Percentiles rank a stretch among this genome's conserved stretches.
Evolutionary conservation across 2,329 filamentous ascomycete species (phyloP).

Genomic region (Aspergillus arachidicola): DNA sequence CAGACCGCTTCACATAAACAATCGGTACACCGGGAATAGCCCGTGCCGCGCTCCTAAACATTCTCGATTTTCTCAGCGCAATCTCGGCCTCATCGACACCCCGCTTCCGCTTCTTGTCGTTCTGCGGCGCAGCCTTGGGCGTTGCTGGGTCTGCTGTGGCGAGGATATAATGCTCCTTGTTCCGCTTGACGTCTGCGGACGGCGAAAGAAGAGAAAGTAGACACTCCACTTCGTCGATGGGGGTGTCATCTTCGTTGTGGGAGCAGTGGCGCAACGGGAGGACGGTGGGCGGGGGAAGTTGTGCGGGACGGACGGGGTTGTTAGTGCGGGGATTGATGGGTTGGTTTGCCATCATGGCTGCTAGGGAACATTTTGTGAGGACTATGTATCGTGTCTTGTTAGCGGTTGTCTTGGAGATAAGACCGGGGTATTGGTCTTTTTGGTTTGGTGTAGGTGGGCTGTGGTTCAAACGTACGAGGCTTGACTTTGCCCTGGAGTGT

Average conservation of each 20-base stretch:
- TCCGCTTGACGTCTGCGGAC: constrained; percentile 41
- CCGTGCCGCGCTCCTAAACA: constrained; percentile 43
- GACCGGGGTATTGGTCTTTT: neutral
- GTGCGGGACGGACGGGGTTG: constrained; percentile 42
- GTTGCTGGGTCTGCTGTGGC: constrained; percentile 45
- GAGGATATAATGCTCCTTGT: constrained; percentile 53
- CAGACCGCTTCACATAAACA: constrained; percentile 54
- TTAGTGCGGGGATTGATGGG: constrained; percentile 43
- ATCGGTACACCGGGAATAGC: constrained; percentile 52
- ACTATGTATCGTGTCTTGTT: constrained; percentile 54
- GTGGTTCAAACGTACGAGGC: constrained; percentile 60
- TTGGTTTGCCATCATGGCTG: constrained; percentile 44
- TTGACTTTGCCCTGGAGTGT: constrained; percentile 88
- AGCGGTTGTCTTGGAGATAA: constrained; percentile 1
- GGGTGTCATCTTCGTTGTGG: constrained; percentile 45
- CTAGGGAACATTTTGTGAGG: constrained; percentile 68
- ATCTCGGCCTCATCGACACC: constrained; percentile 35
- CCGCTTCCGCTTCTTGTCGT: constrained; percentile 36
- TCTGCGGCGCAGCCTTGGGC: constrained; percentile 22
- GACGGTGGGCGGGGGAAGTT: constrained; percentile 48
- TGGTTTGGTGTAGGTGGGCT: neutral
- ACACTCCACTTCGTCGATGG: constrained; percentile 49
- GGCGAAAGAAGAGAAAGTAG: constrained; percentile 49
- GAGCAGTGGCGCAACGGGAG: constrained; percentile 52
- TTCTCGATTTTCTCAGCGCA: constrained; percentile 33